Percentiles rank a stretch among this genome's conserved stretches.
phyloP scores from a whole-genome alignment of 306 rosid genomes.

The Prunus mongolica region DNA sequence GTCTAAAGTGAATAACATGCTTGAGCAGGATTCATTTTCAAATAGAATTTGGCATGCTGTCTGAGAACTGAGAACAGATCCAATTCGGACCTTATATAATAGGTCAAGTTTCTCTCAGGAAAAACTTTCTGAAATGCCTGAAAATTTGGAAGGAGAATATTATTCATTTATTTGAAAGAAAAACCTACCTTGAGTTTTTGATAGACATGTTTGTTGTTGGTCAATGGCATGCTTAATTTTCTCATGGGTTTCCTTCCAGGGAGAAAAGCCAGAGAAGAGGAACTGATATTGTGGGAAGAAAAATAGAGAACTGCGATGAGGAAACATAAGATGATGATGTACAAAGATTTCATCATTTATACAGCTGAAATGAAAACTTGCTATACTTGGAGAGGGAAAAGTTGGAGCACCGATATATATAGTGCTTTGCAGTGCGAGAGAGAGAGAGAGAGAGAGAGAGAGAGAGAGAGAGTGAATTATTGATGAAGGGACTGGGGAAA shows the following conservation, averaged over 20 bases:
- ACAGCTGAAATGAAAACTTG: constrained; percentile 26
- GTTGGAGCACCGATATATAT: constrained; percentile 44
- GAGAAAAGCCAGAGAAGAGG: constrained; percentile 27
- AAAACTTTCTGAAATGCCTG: background rate
- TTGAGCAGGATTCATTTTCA: background rate
- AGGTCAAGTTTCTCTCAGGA: background rate
- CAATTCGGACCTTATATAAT: background rate
- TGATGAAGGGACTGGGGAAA: constrained; percentile 56
- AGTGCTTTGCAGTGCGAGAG: constrained; percentile 31
- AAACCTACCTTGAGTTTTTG: constrained; percentile 36
- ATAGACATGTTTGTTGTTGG: constrained; percentile 15
- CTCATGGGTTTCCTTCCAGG: constrained; percentile 23
- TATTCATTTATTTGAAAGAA: background rate
- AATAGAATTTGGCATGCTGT: background rate
- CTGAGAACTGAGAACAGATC: background rate
- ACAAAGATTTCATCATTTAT: constrained; percentile 45
- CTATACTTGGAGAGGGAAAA: constrained; percentile 21
- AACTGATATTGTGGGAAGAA: constrained; percentile 36
- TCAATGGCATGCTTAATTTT: constrained; percentile 40
- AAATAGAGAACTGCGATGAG: constrained; percentile 37
- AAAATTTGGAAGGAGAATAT: background rate
- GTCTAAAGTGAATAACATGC: background rate
- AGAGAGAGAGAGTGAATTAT: constrained; percentile 43
- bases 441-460: constrained; percentile 30
- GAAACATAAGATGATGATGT: constrained; percentile 47